Evolutionary conservation across 805 yeast species (phyloP).

Genomic region (Wickerhamiella spandovensis): DNA sequence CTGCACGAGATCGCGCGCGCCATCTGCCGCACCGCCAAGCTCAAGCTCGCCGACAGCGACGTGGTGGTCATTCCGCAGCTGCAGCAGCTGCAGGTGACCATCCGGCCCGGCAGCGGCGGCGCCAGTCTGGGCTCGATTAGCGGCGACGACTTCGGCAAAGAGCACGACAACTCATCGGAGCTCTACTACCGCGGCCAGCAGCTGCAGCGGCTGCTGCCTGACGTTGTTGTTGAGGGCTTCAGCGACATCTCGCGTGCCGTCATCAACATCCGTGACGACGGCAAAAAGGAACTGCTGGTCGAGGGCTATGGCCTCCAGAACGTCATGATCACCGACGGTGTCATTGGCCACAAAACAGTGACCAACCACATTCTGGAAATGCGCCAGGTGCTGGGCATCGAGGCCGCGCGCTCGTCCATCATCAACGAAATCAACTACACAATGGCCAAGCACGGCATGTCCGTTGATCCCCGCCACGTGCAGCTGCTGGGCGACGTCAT

Average conservation of each 20-base stretch:
- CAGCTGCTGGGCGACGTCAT: constrained; percentile 95
- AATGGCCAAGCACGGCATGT: constrained; percentile 99
- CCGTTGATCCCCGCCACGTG: constrained; percentile 98
- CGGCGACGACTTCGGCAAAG: background rate
- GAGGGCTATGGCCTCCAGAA: constrained; percentile 96
- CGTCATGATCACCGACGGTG: constrained; percentile 97
- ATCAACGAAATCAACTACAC: constrained; percentile 92
- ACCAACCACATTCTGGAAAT: constrained; percentile 93
- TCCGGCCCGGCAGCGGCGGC: constrained; percentile 6
- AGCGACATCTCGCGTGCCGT: constrained; percentile 91
- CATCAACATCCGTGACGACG: constrained; percentile 77
- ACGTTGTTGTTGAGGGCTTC: constrained; percentile 84
- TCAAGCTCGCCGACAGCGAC: constrained; percentile 66
- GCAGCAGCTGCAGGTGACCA: constrained; percentile 31
- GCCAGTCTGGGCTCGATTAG: background rate
- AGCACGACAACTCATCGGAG: constrained; percentile 29
- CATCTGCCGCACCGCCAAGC: constrained; percentile 69
- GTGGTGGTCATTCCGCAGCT: constrained; percentile 54
- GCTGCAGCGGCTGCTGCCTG: constrained; percentile 70
- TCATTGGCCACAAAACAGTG: constrained; percentile 69
- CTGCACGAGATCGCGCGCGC: constrained; percentile 80
- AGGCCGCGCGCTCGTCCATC: constrained; percentile 91
- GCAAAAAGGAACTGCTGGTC: constrained; percentile 74
- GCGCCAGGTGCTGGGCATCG: constrained; percentile 82
- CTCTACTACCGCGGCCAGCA: constrained; percentile 83